phyloP scores from a whole-genome alignment of 2,329 filamentous ascomycete species.

The Didymosphaeria variabile region DNA sequence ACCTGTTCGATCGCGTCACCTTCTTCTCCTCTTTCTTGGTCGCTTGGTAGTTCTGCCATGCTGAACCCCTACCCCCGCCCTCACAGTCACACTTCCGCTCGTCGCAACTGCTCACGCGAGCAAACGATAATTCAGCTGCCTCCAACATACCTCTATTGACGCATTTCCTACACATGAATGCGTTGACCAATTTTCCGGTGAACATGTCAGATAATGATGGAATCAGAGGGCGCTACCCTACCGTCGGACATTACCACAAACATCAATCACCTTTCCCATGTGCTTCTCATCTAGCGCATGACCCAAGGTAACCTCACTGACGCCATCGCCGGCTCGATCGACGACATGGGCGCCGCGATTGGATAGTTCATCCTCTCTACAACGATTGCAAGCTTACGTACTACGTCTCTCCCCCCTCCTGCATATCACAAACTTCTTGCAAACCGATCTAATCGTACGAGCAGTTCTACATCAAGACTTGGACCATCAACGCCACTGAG shows the following conservation, averaged over 20 bases:
- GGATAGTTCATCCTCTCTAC: not conserved
- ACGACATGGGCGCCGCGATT: not conserved
- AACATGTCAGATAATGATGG: not conserved
- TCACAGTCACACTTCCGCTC: not conserved
- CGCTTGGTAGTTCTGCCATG: not conserved
- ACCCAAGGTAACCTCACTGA: not conserved
- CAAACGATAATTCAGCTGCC: not conserved
- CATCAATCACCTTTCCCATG: no score
- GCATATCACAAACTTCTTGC: not conserved
- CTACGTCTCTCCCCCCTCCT: not conserved
- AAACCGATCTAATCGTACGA: not conserved
- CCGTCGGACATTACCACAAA: not conserved
- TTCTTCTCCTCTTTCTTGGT: no score
- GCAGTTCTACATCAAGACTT: not conserved
- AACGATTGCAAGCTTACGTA: not conserved
- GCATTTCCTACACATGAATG: not conserved
- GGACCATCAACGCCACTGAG: conserved; percentile 3
- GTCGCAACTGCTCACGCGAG: not conserved
- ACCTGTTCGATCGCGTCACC: not conserved
- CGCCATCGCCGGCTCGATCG: not conserved
- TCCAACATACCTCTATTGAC: not conserved
- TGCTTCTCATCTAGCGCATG: not conserved
- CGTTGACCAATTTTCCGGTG: not conserved
- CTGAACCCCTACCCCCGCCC: not conserved
- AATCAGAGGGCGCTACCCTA: not conserved